A percentile compares a stretch with the other conserved stretches of the same genome.
These are phyloP conservation scores for Terfezia boudieri DNA, from an alignment of 495 filamentous ascomycete species.

Conservation along the genomic window DNA sequence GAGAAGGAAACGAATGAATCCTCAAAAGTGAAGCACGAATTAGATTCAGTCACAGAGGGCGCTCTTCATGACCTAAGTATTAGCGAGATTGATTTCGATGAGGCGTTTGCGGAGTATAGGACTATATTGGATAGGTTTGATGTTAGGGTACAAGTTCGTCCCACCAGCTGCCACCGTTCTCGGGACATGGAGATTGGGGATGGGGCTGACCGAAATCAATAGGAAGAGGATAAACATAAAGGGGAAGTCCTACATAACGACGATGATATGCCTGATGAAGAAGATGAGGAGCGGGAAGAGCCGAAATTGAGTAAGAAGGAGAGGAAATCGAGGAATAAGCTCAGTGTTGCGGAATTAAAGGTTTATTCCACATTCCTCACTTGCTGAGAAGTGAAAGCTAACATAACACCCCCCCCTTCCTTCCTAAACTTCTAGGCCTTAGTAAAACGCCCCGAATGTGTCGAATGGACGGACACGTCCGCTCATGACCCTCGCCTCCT, in stretches of 20 bases:
- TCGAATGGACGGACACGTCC: slow-evolving; percentile 95
- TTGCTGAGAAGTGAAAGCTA: slow-evolving; percentile 7
- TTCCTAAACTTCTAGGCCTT: slow-evolving; percentile 27
- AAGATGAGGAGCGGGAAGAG: slow-evolving; percentile 44
- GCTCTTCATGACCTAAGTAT: slow-evolving; percentile 20
- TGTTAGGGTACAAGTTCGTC: slow-evolving; percentile 6
- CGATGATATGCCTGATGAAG: slow-evolving; percentile 63
- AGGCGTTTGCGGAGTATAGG: slow-evolving; percentile 61
- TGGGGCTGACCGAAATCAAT: slow-evolving; percentile 26
- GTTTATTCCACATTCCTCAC: slow-evolving; percentile 9
- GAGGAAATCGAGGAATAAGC: slow-evolving; percentile 67
- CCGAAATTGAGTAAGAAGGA: slow-evolving; percentile 78
- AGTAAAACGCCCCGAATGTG: slow-evolving; percentile 75
- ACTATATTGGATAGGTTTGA: slow-evolving; percentile 54
- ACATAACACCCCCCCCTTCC: slow-evolving; percentile 1
- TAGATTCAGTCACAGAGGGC: slow-evolving; percentile 23
- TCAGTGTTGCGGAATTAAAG: slow-evolving; percentile 88
- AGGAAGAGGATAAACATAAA: slow-evolving; percentile 46
- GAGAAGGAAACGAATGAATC: slow-evolving; percentile 18
- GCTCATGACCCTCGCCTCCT: slow-evolving; percentile 73
- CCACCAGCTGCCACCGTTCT: background rate
- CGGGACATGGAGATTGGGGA: slow-evolving; percentile 27
- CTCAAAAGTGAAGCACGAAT: slow-evolving; percentile 19
- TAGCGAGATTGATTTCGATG: slow-evolving; percentile 26
- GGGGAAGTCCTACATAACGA: slow-evolving; percentile 76